A percentile compares a stretch with the other conserved stretches of the same genome.
phyloP scores from a whole-genome alignment of 345 rosid species.

The Turnera subulata region DNA sequence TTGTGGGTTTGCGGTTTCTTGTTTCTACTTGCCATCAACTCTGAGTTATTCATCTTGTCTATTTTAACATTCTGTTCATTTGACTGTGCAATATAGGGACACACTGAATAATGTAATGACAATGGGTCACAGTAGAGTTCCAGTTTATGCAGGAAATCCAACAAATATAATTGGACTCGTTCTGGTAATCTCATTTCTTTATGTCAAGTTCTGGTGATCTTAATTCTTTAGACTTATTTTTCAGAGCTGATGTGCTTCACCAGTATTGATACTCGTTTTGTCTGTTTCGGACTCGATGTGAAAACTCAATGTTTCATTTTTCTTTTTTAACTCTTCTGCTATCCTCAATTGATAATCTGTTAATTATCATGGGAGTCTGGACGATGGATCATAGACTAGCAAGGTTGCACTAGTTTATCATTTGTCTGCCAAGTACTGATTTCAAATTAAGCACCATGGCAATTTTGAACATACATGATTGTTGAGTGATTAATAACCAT shows the following conservation, averaged over 20 bases:
- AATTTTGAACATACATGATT: not conserved
- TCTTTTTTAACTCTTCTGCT: not conserved
- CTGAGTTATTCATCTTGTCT: conserved; percentile 5
- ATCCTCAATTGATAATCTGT: not conserved
- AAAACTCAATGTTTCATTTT: too few species aligned
- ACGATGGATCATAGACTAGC: too few species aligned
- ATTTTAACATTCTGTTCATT: conserved; percentile 13
- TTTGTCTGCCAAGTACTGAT: too few species aligned
- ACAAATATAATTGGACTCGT: conserved; percentile 81
- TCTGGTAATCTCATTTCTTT: conserved; percentile 49
- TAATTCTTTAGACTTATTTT: too few species aligned
- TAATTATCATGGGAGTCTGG: too few species aligned
- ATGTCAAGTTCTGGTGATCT: too few species aligned
- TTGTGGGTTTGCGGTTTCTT: conserved; percentile 60
- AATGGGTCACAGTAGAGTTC: conserved; percentile 95
- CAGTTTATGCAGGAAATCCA: conserved; percentile 65
- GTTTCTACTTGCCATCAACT: conserved; percentile 15
- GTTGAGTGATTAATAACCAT: not conserved
- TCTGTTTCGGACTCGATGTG: too few species aligned
- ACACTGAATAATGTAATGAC: conserved; percentile 78
- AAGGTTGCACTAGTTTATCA: too few species aligned
- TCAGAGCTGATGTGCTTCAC: too few species aligned
- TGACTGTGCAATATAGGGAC: conserved; percentile 48
- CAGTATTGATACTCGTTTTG: too few species aligned
- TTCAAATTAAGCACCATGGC: too few species aligned